Base-by-base conservation (phyloP, 2,329 filamentous ascomycete species). In the Stemphylium lycopersici region DNA sequence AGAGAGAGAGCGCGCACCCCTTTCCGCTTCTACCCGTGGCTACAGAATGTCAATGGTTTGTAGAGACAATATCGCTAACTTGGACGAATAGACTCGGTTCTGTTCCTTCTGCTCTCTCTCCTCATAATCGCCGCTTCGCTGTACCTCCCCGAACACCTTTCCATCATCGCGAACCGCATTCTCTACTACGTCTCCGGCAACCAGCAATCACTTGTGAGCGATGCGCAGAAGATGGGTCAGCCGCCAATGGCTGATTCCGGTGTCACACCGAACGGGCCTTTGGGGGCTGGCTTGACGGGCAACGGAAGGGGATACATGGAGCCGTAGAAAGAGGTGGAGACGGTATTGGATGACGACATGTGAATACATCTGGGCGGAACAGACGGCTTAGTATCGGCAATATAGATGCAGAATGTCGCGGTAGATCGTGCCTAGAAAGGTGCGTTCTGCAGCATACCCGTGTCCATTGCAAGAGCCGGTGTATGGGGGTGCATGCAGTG, bases 161-260 rank as follows among this genome's bases (percentile, higher is more conserved):
- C 86, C 69, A 89, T 91, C 73, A 88, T 99, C 67, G 85, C 88
- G 71, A 86, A 87, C 72, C 90, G 93, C 72, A 88, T 91, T 48
- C 96, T 91, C 85, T 99, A 97, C 82, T 99, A 99, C 82, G 90
- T 91, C 76, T 88, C 88, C 62, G 95, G 95, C 65, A 92, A 96
- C 71, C 83, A 86, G 65, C 58, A 66, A 38, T 62, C 59, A 7
- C 63, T 68, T 2, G 55, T 61, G 11, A 43, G 55, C 20, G 61
- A 39, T 42, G 58, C 55, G 29, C 65, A 48, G 24, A 65, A 55
- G 38, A 66, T n/a, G 22, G 55, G 15, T 38, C 59, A 38, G 45
- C 59, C 16, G 36, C 41, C 41, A 24, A 54, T 33, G 58, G 61
- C 16, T 31, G 57, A 18, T 33, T 48, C 49, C 15, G 39, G 24